Evolutionary conservation across 2,329 filamentous ascomycete genomes (phyloP), one percentile per base, ranked within the genome.

Genomic region (Aspergillus vadensis): DNA sequence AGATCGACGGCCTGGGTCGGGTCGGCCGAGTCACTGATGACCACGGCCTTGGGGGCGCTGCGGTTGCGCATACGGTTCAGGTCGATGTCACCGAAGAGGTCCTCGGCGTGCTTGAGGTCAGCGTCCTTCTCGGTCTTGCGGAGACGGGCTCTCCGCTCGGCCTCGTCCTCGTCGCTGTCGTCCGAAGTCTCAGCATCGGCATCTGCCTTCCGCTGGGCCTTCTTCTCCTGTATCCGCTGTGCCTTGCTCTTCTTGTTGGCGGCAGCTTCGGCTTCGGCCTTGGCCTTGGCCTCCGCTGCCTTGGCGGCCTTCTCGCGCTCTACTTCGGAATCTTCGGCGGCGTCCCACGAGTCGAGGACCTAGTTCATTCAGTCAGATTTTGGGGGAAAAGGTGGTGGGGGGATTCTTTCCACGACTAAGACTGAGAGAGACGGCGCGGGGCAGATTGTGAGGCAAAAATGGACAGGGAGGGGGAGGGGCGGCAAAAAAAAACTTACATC

Each of bases 291-390:
- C 73, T 91, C 93, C 5, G 85, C 89, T 54, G 88, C 92, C 81
- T 94, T 95, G 79, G 90, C 91, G 27, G 86, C 91, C 83, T 98
- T 99, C 79, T 97, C 93, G 71, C 92, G 91, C 82, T 99, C 95
- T 70, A 88, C 94, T 72, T 99, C 95, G 63, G 92, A 97, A 81
- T 99, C 95, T 74, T 98, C 95, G 69, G 91, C 93, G 60, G 91
- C 94, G 72, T 98, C 93, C 95, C 95, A 99, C 36, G 91, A 94
- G 62, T 99, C 95, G 73, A 97, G 86, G 59, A 98, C 91, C 89
- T 97, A 66, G 60, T 48, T 52, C 19, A n/a, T 41, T 58, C 41
- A 23, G 41, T 44, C 41, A 44, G 19, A 19, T 44, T 6, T 4
- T 14, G 15, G 15, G 25, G 10, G 15, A 12, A n/a, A 7, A 44